These are phyloP conservation scores for Ophiostoma triangulosporum DNA, from an alignment of 2,329 filamentous ascomycete genomes.

Conservation along the genomic window DNA sequence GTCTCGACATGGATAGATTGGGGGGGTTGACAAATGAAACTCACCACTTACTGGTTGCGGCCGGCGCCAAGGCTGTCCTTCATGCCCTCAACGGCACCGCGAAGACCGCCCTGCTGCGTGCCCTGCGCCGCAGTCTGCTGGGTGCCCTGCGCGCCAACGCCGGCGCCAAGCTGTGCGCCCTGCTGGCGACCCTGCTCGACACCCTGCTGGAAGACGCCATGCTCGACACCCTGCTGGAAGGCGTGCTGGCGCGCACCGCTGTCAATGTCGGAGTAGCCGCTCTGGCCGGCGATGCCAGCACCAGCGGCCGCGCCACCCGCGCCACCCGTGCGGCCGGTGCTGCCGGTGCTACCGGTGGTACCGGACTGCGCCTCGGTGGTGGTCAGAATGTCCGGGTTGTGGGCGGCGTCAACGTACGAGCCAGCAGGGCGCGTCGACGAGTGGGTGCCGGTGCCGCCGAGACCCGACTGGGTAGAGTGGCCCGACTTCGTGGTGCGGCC, in stretches of 20 bases:
- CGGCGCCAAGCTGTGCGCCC: too few species aligned
- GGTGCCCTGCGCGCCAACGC: background rate
- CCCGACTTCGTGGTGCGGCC: too few species aligned
- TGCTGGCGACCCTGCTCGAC: too few species aligned
- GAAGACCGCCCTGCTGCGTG: constrained; percentile 14
- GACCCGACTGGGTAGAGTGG: too few species aligned
- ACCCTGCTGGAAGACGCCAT: background rate
- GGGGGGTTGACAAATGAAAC: constrained; percentile 4
- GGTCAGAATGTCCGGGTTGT: too few species aligned
- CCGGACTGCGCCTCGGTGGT: too few species aligned
- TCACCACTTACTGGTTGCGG: constrained; percentile 34
- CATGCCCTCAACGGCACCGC: constrained; percentile 27
- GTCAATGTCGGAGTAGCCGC: background rate
- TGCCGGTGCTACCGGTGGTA: too few species aligned
- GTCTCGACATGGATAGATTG: background rate
- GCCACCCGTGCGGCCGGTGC: background rate
- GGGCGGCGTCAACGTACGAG: too few species aligned
- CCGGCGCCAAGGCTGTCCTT: constrained; percentile 28
- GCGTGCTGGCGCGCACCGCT: background rate
- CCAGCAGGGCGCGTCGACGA: too few species aligned
- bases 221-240: background rate
- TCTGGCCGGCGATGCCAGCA: constrained; percentile 14
- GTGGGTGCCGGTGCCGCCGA: too few species aligned
- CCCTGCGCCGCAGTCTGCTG: too few species aligned
- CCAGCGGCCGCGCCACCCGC: background rate